A percentile compares a stretch with the other conserved stretches of the same genome.
Conservation (phyloP, 148 eudicot species). For the Dysphania ambrosioides region DNA sequence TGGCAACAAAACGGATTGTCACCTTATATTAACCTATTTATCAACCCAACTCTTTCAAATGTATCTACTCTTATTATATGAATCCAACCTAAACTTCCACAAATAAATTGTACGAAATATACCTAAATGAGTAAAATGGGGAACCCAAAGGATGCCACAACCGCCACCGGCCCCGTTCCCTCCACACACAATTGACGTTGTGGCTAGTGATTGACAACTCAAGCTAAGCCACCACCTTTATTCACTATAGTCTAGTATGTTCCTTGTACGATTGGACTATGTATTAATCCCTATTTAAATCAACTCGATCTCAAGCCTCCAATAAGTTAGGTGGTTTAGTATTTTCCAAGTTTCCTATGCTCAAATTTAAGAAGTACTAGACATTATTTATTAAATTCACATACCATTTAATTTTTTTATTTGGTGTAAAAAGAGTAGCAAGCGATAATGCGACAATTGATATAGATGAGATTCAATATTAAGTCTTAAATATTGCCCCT, state of each 20-base stretch:
- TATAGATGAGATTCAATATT: no score
- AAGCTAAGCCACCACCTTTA: constrained; percentile 22
- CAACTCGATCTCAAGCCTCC: background rate
- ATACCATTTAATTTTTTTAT: no score
- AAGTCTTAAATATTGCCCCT: no score
- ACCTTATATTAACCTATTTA: background rate
- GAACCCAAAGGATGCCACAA: constrained; percentile 18
- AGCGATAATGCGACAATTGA: no score
- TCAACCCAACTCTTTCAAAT: background rate
- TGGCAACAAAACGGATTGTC: background rate
- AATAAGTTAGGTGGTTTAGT: background rate
- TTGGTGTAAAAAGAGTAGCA: no score
- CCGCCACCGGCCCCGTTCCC: constrained; percentile 3
- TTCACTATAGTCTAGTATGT: background rate
- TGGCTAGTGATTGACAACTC: constrained; percentile 26
- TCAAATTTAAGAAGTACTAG: background rate
- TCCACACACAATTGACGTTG: background rate
- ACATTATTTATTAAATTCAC: no score
- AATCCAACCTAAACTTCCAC: constrained; percentile 15
- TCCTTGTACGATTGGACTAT: background rate
- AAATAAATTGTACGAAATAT: background rate
- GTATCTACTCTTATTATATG: background rate
- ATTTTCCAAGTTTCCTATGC: background rate
- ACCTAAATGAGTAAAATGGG: background rate
- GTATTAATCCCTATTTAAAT: background rate